phyloP scores from a whole-genome alignment of 495 filamentous ascomycete species.

The Penicillium chermesinum region DNA sequence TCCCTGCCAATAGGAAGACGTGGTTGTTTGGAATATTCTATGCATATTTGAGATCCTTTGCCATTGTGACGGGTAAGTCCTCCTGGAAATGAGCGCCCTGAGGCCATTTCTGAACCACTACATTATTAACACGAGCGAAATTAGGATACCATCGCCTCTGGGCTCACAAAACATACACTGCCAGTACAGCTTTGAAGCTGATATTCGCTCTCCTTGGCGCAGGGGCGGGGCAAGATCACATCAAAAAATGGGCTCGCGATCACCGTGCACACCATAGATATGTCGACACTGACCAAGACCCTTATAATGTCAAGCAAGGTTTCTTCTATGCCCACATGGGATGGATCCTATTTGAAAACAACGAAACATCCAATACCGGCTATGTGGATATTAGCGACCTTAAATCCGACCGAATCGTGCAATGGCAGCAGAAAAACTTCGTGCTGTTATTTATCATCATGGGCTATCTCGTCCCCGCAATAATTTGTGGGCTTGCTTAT shows the following conservation, averaged over 20 bases:
- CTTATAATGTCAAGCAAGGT: conserved; percentile 94
- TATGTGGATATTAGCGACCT: conserved; percentile 92
- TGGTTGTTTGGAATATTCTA: conserved; percentile 1
- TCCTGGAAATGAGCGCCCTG: not conserved
- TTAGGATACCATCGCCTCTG: conserved; percentile 80
- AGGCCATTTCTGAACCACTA: not conserved
- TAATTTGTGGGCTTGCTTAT: conserved; percentile 77
- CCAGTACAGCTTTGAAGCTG: conserved; percentile 71
- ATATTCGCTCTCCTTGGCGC: conserved; percentile 84
- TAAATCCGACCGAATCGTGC: conserved; percentile 84
- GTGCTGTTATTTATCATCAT: conserved; percentile 76
- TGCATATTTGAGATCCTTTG: conserved; percentile 4
- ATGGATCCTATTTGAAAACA: conserved; percentile 80
- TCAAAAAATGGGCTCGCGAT: conserved; percentile 90
- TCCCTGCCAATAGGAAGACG: conserved; percentile 1
- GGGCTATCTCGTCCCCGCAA: conserved; percentile 73
- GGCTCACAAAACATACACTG: conserved; percentile 89
- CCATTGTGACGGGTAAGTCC: conserved; percentile 9
- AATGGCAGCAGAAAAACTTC: conserved; percentile 87
- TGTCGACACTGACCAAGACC: conserved; percentile 96
- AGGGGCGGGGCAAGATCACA: conserved; percentile 88
- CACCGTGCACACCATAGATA: conserved; percentile 97
- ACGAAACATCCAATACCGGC: conserved; percentile 68
- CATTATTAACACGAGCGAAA: not conserved
- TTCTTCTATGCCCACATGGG: conserved; percentile 90